phyloP scores from a whole-genome alignment of 257 asterid genomes.

The Leptodermis oblonga region DNA sequence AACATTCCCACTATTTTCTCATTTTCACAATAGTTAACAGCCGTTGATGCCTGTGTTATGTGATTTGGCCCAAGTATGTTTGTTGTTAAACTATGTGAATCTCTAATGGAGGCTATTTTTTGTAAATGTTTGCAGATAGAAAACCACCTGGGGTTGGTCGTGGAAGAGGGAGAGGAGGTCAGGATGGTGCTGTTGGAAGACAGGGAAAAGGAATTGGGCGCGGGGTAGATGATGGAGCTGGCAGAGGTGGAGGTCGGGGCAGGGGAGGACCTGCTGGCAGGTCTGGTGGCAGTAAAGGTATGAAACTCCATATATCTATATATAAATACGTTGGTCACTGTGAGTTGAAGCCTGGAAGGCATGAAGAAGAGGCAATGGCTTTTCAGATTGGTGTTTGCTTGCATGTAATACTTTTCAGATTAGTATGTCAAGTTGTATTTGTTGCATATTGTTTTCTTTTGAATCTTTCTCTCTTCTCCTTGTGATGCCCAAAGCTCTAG shows the following conservation, averaged over 20 bases:
- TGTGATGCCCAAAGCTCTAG: too few relatives aligned
- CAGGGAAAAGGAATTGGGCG: constrained; percentile 45
- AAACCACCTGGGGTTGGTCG: constrained; percentile 65
- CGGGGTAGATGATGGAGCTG: constrained; percentile 52
- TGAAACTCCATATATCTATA: too few relatives aligned
- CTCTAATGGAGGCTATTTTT: constrained; percentile 1
- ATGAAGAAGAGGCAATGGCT: too few relatives aligned
- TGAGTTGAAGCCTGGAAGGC: too few relatives aligned
- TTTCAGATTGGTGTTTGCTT: too few relatives aligned
- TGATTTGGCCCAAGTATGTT: not conserved
- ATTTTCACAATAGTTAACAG: too few relatives aligned
- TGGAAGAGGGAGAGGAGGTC: constrained; percentile 70
- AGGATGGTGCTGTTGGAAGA: constrained; percentile 40
- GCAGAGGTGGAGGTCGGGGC: constrained; percentile 48
- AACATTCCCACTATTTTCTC: too few relatives aligned
- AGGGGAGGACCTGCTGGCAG: constrained; percentile 44
- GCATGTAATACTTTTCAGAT: too few relatives aligned
- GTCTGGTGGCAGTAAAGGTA: constrained; percentile 32
- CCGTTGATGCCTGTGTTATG: not conserved
- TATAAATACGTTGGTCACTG: too few relatives aligned
- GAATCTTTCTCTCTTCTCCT: too few relatives aligned
- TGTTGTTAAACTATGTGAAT: not conserved
- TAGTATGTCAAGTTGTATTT: too few relatives aligned
- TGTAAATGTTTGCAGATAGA: constrained; percentile 34
- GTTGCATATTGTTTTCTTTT: too few relatives aligned